phyloP scores from a whole-genome alignment of 306 rosid genomes.

The Prunus kanzakura region DNA sequence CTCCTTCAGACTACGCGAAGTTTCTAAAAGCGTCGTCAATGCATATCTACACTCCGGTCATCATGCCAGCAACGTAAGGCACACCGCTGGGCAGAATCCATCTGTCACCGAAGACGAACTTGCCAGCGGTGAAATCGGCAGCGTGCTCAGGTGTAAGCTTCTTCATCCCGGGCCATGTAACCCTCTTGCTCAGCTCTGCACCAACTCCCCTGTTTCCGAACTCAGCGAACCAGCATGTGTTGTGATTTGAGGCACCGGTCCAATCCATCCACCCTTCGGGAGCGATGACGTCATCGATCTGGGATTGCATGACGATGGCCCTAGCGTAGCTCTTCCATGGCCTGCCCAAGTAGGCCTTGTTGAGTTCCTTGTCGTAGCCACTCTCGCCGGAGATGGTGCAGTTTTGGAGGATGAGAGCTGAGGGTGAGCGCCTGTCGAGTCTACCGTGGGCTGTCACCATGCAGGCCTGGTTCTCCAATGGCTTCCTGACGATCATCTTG shows the following conservation, averaged over 20 bases:
- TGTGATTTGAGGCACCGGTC: constrained; percentile 21
- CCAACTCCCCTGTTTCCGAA: constrained; percentile 49
- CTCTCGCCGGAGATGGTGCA: constrained; percentile 51
- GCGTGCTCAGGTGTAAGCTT: constrained; percentile 18
- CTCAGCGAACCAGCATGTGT: constrained; percentile 51
- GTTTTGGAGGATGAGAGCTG: constrained; percentile 45
- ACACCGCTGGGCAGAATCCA: constrained; percentile 58
- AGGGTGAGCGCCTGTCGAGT: constrained; percentile 15
- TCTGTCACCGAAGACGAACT: constrained; percentile 31
- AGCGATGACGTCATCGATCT: constrained; percentile 36
- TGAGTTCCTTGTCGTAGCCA: neutral
- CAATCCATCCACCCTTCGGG: constrained; percentile 61
- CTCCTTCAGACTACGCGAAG: too few relatives aligned
- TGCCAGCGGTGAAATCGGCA: constrained; percentile 24
- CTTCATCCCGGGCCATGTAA: constrained; percentile 52
- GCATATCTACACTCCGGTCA: neutral
- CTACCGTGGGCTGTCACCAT: constrained; percentile 67
- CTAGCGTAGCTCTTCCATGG: constrained; percentile 65
- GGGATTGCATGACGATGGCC: constrained; percentile 52
- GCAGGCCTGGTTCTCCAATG: constrained; percentile 35
- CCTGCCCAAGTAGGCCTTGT: constrained; percentile 52
- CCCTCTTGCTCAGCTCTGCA: constrained; percentile 28
- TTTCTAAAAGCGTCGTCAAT: too few relatives aligned
- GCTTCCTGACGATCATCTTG: constrained; percentile 44
- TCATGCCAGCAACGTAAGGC: constrained; percentile 34